Base-by-base conservation (phyloP, 2,329 filamentous ascomycete genomes). In the Neoascochyta sp. region DNA sequence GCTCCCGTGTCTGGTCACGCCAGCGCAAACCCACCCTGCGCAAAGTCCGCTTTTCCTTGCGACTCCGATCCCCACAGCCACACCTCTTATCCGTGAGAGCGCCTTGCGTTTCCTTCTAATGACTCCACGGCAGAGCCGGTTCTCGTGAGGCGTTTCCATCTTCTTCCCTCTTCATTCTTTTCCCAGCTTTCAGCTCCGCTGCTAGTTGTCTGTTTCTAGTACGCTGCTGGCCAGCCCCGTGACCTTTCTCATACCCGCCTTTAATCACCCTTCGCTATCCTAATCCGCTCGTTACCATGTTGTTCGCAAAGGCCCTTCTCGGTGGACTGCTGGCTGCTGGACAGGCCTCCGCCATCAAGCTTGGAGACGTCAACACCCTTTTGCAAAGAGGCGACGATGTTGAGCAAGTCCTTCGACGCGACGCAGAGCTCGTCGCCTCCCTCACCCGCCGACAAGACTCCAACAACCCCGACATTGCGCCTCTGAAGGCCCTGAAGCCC, bases 151-250 rank as follows among this genome's bases (percentile, higher is more conserved):
- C 45, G 39, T 42, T 46, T 40, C 30, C 44, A 51, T 35, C 43
- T 41, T 45, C 50, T 34, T 43, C 43, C 27, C 39, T 33, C 41
- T 41, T 52, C 50, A 28, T 36, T 56, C 45, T 52, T 52, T 54
- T 40, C 32, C 16, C 34, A 36, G 21, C 40, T 24, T 50, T 51
- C n/a, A n/a, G n/a, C n/a, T n/a, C n/a, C 37, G 35, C 41, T 51
- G 46, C 45, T 52, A 38, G 41, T 44, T 43, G 33, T 54, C 49
- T 34, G 54, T 17, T 34, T 58, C 47, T 39, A 34, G 34, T 41
- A 43, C 43, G 60, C 60, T 63, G 60, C 60, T 59, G 60, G 47
- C 43, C 60, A 60, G 60, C 55, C 29, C 38, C 40, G 48, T 50
- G 22, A 40, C n/a, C 38, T 29, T 41, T 51, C 38, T 20, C 36